Evolutionary conservation across 2,329 filamentous ascomycete species (phyloP).

Genomic region (Waltergamsia citrina): DNA sequence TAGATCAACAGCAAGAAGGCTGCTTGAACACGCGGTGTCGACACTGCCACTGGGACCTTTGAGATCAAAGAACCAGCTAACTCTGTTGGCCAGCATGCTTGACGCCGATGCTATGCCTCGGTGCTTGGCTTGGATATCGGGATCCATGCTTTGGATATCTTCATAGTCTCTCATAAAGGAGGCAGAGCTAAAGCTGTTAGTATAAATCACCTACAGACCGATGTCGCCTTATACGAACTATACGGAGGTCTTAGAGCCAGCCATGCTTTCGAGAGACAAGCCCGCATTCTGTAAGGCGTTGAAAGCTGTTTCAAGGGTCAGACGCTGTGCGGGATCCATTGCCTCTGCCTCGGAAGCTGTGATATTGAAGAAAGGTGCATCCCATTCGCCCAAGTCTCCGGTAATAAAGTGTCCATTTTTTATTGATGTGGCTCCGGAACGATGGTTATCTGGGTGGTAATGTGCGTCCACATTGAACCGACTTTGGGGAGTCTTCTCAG

Average conservation of each 20-base stretch:
- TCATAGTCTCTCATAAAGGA: not conserved
- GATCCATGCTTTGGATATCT: too few relatives aligned
- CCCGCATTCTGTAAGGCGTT: constrained; percentile 43
- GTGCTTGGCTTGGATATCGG: too few relatives aligned
- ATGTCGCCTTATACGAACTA: constrained; percentile 19
- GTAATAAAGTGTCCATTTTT: too few relatives aligned
- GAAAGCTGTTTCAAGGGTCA: constrained; percentile 42
- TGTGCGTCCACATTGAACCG: too few relatives aligned
- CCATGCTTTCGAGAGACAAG: constrained; percentile 11
- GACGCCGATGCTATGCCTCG: not conserved
- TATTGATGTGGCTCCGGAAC: too few relatives aligned
- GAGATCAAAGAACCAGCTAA: constrained; percentile 26
- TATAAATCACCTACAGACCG: constrained; percentile 22
- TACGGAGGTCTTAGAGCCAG: constrained; percentile 16
- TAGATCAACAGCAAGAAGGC: constrained; percentile 16
- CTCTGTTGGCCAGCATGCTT: constrained; percentile 21
- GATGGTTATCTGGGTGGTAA: too few relatives aligned
- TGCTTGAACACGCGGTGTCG: constrained; percentile 27
- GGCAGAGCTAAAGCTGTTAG: not conserved
- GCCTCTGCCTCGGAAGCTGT: constrained; percentile 38
- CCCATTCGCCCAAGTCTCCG: too few relatives aligned
- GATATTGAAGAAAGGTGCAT: constrained; percentile 42
- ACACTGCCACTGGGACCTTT: constrained; percentile 19
- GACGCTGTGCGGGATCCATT: constrained; percentile 45
- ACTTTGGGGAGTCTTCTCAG: too few relatives aligned